Evolutionary conservation across 2,329 filamentous ascomycete genomes (phyloP), one percentile per base, ranked within the genome.

Genomic region (Rasamsonia emersonii): DNA sequence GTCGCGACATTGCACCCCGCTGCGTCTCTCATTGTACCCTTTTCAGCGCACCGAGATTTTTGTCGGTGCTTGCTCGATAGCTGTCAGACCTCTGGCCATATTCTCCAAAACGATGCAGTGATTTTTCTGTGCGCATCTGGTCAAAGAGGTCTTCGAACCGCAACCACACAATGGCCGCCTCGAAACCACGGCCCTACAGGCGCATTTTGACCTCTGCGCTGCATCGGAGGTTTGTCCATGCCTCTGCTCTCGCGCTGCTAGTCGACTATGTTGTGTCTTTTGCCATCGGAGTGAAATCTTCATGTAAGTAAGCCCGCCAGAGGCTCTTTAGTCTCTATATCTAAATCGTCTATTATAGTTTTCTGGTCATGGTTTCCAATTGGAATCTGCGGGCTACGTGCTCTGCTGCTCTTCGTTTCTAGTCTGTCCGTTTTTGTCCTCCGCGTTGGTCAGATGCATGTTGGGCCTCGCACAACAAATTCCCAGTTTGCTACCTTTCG

Each of bases 191-290:
- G 44, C 62, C 59, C 24, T 93, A 94, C 62, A 82, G 86, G 68
- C 85, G 94, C 64, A 93, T 93, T 58, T 66, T 95, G 46, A 93
- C 89, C 40, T 88, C 89, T 30, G 79, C 82, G 32, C 68, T 95
- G 42, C 89, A 96, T 59, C 73, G 83, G 49, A 77, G 86, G 49
- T 96, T 95, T 61, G 80, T 82, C 29, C 79, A 78, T 41, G 86
- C 85, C 9, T 81, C 82, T 28, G 70, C 74, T 9, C 65, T 84
- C 41, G 68, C 86, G 9, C 62, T 91, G 7, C 61, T 70, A 28
- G 67, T 86, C 35, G 85, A 84, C 52, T 93, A 91, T 56, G 33
- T 74, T 21, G 75, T 85, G 51, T 74, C 86, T 29, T 61, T 91
- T 32, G 56, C 77, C 35, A 70, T 93, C 42, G 78, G 81, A 11